Evolutionary conservation across 768 basidiomycete species (phyloP).

Genomic region (Rickenella mellea): DNA sequence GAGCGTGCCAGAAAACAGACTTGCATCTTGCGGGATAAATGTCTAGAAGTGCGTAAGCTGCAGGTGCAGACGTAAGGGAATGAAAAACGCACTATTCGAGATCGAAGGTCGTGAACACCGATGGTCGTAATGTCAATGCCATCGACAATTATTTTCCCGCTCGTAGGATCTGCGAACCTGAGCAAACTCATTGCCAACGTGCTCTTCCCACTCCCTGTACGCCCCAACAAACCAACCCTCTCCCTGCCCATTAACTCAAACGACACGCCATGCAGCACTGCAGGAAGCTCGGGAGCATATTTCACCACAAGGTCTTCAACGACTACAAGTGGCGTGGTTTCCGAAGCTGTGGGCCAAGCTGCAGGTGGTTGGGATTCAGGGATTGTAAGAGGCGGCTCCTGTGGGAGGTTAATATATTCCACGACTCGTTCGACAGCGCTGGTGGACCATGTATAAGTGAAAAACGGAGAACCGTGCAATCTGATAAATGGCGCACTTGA

Average conservation of each 20-base stretch:
- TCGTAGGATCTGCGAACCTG: conserved; percentile 26
- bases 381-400: conserved; percentile 23
- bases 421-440: conserved; percentile 19
- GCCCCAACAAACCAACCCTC: conserved; percentile 28
- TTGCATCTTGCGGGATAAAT: conserved; percentile 28
- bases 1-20: conserved; percentile 20
- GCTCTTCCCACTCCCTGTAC: conserved; percentile 18
- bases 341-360: conserved; percentile 17
- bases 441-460: no score
- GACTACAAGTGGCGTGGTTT: conserved; percentile 16
- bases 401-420: conserved; percentile 21
- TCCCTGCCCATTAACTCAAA: conserved; percentile 28
- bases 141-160: conserved; percentile 27
- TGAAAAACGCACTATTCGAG: conserved; percentile 2
- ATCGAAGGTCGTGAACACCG: conserved; percentile 24
- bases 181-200: conserved; percentile 25
- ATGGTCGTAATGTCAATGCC: conserved; percentile 32
- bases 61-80: background rate
- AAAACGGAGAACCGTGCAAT: no score
- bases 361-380: conserved; percentile 24
- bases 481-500: no score
- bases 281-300: conserved; percentile 28
- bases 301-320: conserved; percentile 23
- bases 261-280: conserved; percentile 25
- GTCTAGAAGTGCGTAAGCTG: background rate